Conservation (phyloP, 2,329 filamentous ascomycete genomes). For the Sporothrix pseudoabietina region DNA sequence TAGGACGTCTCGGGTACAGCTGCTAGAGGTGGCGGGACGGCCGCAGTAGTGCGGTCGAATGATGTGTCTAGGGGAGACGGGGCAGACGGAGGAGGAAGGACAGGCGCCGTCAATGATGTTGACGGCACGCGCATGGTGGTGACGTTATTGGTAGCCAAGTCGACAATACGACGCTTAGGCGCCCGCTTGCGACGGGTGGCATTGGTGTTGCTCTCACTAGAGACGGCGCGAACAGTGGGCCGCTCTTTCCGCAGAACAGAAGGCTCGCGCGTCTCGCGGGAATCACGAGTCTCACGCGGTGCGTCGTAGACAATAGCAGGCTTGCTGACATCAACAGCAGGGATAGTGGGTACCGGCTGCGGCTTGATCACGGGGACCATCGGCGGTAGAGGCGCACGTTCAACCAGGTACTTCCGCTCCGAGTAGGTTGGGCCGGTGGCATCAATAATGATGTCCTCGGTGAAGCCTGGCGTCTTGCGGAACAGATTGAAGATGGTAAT, state of each 20-base stretch:
- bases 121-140: conserved; percentile 29
- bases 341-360: conserved; percentile 59
- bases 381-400: conserved; percentile 74
- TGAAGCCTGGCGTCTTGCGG: conserved; percentile 83
- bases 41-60: neutral
- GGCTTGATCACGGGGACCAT: conserved; percentile 78
- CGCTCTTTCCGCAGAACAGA: conserved; percentile 62
- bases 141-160: conserved; percentile 59
- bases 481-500: conserved; percentile 96
- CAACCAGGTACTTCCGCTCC: conserved; percentile 81
- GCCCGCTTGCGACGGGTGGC: conserved; percentile 63
- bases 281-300: conserved; percentile 38
- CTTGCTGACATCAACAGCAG: conserved; percentile 68
- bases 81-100: neutral
- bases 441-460: conserved; percentile 88
- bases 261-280: conserved; percentile 44
- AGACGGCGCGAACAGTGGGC: conserved; percentile 54
- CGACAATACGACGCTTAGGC: conserved; percentile 65
- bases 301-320: conserved; percentile 60
- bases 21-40: neutral
- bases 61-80: conserved; percentile 14
- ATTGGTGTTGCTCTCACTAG: conserved; percentile 60
- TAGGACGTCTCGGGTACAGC: neutral
- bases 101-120: neutral
- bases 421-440: conserved; percentile 78